Conservation (phyloP, 345 rosid species). For the Eucalyptus albens region DNA sequence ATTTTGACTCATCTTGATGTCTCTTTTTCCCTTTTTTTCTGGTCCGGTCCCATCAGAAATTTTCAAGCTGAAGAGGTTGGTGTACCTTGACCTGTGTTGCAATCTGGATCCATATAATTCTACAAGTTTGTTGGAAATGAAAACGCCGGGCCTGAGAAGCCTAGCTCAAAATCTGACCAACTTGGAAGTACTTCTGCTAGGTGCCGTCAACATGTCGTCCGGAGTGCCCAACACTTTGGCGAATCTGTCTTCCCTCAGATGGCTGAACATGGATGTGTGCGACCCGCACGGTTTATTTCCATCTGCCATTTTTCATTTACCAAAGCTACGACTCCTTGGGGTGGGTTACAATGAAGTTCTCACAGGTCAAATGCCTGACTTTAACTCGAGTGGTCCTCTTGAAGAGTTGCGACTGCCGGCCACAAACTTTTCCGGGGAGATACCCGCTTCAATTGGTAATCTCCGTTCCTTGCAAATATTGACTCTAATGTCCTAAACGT, state of each 20-base stretch:
- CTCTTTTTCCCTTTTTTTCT: neutral
- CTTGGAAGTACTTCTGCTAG: neutral
- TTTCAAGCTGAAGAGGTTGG: neutral
- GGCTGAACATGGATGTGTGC: neutral
- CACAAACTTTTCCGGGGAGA: neutral
- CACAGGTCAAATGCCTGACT: neutral
- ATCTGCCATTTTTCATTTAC: neutral
- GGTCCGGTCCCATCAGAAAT: neutral
- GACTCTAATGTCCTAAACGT: too few species aligned
- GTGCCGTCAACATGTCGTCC: neutral
- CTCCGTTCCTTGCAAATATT: neutral
- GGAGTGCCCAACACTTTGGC: neutral
- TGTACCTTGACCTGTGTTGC: neutral
- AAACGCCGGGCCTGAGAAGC: neutral
- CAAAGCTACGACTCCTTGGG: neutral
- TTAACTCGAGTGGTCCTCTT: neutral
- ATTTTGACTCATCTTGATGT: constrained; percentile 1
- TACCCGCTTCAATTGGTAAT: neutral
- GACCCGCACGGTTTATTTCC: neutral
- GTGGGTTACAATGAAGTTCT: neutral
- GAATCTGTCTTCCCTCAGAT: neutral
- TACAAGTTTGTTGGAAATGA: neutral
- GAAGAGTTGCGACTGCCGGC: neutral
- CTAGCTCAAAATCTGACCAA: neutral
- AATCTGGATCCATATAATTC: neutral